Base-by-base conservation (phyloP, 2,329 filamentous ascomycete genomes). In the Malbranchea cinnamomea region DNA sequence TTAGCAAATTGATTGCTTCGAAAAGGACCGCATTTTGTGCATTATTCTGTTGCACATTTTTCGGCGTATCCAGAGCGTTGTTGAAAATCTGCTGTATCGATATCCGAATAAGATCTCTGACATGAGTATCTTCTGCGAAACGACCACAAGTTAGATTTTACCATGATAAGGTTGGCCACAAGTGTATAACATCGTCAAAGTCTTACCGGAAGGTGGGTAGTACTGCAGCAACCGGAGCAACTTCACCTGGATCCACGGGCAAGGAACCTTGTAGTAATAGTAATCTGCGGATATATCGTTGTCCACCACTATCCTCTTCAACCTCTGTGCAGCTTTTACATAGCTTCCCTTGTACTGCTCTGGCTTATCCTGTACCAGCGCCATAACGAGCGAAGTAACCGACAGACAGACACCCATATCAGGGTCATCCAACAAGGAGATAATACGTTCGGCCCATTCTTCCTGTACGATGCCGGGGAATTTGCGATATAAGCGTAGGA, bases 1-100 rank as follows among this genome's bases (percentile, higher is more conserved):
- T 98, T 43, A 94, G 89, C 25, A 98, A 71, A 50, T 98, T 94
- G 55, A 98, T 98, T 14, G 89, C 91, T 62, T 98, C 89, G 48
- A 98, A 98, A 1, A 98, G 67, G 9, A 98, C 84, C 1, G 89
- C 89, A 48, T 98, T 98, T 49, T 95, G 89, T 0, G 89, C 89
- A 50, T 98, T 98, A 56, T 98, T 98, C 52, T 98, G 89, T 56
- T 98, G 89, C 10, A 98, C 89, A 46, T 98, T 98, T 60, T 95
- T 98, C 31, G 83, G 89, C 49, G 82, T 76, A 49, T 95, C 87
- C 64, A 92, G 76, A 2, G 89, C 87, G 21, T 82, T 65, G 46
- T 94, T 83, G 51, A 98, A 67, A 26, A 95, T 92, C 53, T 78
- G 83, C 51, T 91, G 81, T 27, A 98, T 59, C 1, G 85, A 87